Base-by-base conservation (phyloP, 2,329 filamentous ascomycete species). In the Colletotrichum lindemuthianum region DNA sequence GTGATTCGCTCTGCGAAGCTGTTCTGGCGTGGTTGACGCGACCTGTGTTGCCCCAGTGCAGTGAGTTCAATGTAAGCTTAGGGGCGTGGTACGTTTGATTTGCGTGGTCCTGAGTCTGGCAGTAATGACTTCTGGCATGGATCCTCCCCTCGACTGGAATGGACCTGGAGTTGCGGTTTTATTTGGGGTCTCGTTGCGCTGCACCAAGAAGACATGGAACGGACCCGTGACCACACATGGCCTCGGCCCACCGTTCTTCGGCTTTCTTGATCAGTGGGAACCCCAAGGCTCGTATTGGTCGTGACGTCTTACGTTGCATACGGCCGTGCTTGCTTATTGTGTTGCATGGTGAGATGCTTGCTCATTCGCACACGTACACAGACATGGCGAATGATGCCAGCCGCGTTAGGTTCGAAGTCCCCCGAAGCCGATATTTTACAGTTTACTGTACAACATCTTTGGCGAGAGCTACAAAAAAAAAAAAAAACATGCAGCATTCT, bases 141-240 rank as follows among this genome's bases (percentile, higher is more conserved):
- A 64, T 44, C 44, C 50, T 55, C 44, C 50, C 57, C 60, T 60
- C 39, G n/a, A 24, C 24, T 64, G 57, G 60, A 64, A 50, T 60
- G 60, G 57, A 43, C 45, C 44, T n/a, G 37, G 60, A 16, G 51
- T 41, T 55, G 50, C 57, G 15, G 33, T 49, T 24, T 24, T 50
- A 64, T 45, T 55, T 50, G 56, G 16, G 39, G 24, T 45, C 39
- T 39, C 32, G 33, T n/a, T 36, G 43, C 24, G 16, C 48, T 36
- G 11, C 41, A 53, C 16, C 36, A 15, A 16, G 48, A 24, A 40
- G 24, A 16, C 32, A 24, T 24, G 24, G 40, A 36, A 41, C 49
- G 40, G 24, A 41, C 49, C n/a, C 54, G 9, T 40, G 37, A 40
- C 9, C 37, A 9, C 24, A 24, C 15, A 15, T 16, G 15, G n/a